These are phyloP conservation scores for Sporisorium scitamineum DNA, from an alignment of 1,284 basidiomycete species.

Conservation along the genomic window DNA sequence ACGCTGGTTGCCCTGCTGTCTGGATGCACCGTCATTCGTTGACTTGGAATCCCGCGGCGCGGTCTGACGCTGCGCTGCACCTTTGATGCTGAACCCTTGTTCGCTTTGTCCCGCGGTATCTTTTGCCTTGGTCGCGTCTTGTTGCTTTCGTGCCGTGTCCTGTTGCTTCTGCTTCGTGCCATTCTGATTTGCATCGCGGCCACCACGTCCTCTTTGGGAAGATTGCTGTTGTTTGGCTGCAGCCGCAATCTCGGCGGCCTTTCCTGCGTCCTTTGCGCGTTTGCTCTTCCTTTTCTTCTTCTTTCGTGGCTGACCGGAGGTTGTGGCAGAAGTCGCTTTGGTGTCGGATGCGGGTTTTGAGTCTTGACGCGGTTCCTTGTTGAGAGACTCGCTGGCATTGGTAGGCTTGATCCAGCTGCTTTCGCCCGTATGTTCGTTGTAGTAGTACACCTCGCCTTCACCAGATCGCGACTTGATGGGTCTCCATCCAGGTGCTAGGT, in stretches of 20 bases:
- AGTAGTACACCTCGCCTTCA: slow-evolving; percentile 45
- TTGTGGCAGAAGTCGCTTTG: neutral
- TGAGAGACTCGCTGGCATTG: slow-evolving; percentile 6
- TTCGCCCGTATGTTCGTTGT: slow-evolving; percentile 44
- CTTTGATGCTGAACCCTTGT: slow-evolving; percentile 48
- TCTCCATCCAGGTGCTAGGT: slow-evolving; percentile 32
- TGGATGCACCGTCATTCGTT: neutral
- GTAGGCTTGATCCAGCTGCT: slow-evolving; percentile 40
- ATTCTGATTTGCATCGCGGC: neutral
- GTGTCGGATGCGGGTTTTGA: neutral
- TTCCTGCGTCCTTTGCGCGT: slow-evolving; percentile 19
- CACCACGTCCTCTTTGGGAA: slow-evolving; percentile 5
- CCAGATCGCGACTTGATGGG: slow-evolving; percentile 31
- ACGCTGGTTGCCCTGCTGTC: slow-evolving; percentile 1
- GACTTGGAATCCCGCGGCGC: slow-evolving; percentile 13
- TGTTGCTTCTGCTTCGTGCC: neutral
- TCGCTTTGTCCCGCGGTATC: neutral
- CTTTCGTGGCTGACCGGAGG: slow-evolving; percentile 4
- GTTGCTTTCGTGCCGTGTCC: slow-evolving; percentile 6
- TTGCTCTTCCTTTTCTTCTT: slow-evolving; percentile 39
- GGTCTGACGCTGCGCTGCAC: slow-evolving; percentile 31
- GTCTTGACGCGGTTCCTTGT: neutral
- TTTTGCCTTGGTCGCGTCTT: neutral
- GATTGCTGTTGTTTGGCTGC: slow-evolving; percentile 13
- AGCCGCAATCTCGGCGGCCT: slow-evolving; percentile 6